These are phyloP conservation scores for Gnomoniopsis smithogilvyi DNA, from an alignment of 2,329 filamentous ascomycete species.

Conservation along the genomic window DNA sequence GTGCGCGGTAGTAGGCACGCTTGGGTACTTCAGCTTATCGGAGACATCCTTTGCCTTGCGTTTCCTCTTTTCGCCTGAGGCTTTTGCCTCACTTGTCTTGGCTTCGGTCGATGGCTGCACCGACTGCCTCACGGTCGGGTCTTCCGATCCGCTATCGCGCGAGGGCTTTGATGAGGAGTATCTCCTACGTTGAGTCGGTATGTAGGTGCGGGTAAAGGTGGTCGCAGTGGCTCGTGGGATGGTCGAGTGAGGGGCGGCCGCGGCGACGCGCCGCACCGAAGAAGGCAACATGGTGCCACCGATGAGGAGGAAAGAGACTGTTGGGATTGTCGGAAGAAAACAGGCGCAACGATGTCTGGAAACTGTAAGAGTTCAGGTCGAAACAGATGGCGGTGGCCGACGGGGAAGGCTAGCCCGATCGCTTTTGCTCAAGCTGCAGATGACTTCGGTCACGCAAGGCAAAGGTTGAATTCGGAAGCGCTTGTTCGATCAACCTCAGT, in stretches of 20 bases:
- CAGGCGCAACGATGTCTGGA: not conserved
- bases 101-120: conserved; percentile 46
- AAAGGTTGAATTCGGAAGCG: conserved; percentile 12
- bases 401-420: conserved; percentile 8
- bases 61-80: conserved; percentile 51
- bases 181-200: conserved; percentile 47
- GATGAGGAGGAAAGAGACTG: not conserved
- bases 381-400: conserved; percentile 5
- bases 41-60: conserved; percentile 54
- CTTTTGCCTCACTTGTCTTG: conserved; percentile 38
- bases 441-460: conserved; percentile 8
- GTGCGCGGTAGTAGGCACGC: conserved; percentile 72
- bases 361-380: not conserved
- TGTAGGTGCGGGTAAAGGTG: conserved; percentile 32
- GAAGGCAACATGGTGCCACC: conserved; percentile 47
- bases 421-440: too few relatives aligned
- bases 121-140: conserved; percentile 45
- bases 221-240: conserved; percentile 35
- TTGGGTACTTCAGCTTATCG: conserved; percentile 57
- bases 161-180: conserved; percentile 63
- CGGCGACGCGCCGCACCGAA: conserved; percentile 53
- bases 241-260: conserved; percentile 42
- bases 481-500: conserved; percentile 7
- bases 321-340: not conserved
- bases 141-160: conserved; percentile 52